A percentile compares a stretch with the other conserved stretches of the same genome.
Conservation (phyloP, 2,329 filamentous ascomycete genomes). For the Reticulascus tulasneorum region DNA sequence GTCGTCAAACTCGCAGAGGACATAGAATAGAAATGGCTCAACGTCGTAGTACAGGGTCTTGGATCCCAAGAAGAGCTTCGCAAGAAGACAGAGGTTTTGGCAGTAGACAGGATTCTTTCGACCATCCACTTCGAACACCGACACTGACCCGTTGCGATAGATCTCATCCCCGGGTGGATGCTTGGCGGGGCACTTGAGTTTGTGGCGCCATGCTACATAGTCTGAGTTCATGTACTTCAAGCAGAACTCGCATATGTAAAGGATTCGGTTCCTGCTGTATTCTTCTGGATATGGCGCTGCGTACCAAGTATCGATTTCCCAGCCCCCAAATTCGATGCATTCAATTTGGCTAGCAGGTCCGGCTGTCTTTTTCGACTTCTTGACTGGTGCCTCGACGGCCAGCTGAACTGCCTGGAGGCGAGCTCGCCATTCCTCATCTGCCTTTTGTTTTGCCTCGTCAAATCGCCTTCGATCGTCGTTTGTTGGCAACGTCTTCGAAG, state of each 20-base stretch:
- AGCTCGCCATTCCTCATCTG: conserved; percentile 86
- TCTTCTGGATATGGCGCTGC: conserved; percentile 97
- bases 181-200: conserved; percentile 93
- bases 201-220: conserved; percentile 96
- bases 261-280: conserved; percentile 90
- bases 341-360: conserved; percentile 94
- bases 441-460: conserved; percentile 82
- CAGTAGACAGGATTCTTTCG: conserved; percentile 98
- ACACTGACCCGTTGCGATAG: conserved; percentile 84
- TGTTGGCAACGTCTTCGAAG: conserved; percentile 78
- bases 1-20: conserved; percentile 91
- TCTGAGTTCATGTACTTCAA: conserved; percentile 99
- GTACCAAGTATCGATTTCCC: conserved; percentile 99
- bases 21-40: conserved; percentile 94
- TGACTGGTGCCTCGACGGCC: conserved; percentile 57
- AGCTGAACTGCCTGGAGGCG: conserved; percentile 57
- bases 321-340: conserved; percentile 95
- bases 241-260: conserved; percentile 99
- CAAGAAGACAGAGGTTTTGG: conserved; percentile 91
- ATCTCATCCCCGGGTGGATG: conserved; percentile 98
- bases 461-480: conserved; percentile 80
- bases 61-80: conserved; percentile 95
- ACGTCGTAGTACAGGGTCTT: conserved; percentile 99
- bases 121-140: conserved; percentile 96
- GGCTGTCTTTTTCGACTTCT: conserved; percentile 69